A percentile compares a stretch with the other conserved stretches of the same genome.
Evolutionary conservation across 2,329 filamentous ascomycete species (phyloP).

Genomic region (Calonectria montana): DNA sequence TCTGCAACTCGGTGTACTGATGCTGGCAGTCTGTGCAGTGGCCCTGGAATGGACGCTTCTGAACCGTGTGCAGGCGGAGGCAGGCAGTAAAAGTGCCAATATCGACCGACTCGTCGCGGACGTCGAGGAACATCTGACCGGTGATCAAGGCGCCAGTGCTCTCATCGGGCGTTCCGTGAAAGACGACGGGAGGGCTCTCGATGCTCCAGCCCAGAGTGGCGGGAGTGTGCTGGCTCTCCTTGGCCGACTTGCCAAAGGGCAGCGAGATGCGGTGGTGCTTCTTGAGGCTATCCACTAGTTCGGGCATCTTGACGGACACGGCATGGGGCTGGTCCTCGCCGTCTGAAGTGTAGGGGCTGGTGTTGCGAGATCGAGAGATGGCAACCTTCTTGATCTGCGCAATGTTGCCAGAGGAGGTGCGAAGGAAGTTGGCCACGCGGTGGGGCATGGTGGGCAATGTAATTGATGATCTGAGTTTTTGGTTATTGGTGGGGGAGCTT

Average conservation of each 20-base stretch:
- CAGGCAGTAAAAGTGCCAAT: conserved; percentile 79
- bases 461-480: background rate
- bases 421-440: conserved; percentile 68
- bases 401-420: conserved; percentile 66
- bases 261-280: conserved; percentile 57
- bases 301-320: conserved; percentile 51
- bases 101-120: conserved; percentile 74
- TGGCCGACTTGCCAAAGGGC: conserved; percentile 56
- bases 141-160: conserved; percentile 90
- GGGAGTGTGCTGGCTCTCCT: conserved; percentile 55
- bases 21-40: conserved; percentile 83
- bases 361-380: conserved; percentile 44
- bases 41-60: conserved; percentile 83
- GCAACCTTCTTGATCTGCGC: conserved; percentile 59
- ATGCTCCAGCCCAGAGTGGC: conserved; percentile 69
- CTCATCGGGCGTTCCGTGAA: conserved; percentile 79
- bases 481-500: conserved; percentile 3
- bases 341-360: conserved; percentile 51
- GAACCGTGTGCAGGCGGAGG: conserved; percentile 76
- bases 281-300: conserved; percentile 52
- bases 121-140: conserved; percentile 80
- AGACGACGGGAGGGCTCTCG: conserved; percentile 87
- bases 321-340: conserved; percentile 46
- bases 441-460: conserved; percentile 61
- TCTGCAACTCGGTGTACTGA: conserved; percentile 78